Evolutionary conservation across 495 filamentous ascomycete species (phyloP), one percentile per base, ranked within the genome.

Genomic region (Penicillium canariense): DNA sequence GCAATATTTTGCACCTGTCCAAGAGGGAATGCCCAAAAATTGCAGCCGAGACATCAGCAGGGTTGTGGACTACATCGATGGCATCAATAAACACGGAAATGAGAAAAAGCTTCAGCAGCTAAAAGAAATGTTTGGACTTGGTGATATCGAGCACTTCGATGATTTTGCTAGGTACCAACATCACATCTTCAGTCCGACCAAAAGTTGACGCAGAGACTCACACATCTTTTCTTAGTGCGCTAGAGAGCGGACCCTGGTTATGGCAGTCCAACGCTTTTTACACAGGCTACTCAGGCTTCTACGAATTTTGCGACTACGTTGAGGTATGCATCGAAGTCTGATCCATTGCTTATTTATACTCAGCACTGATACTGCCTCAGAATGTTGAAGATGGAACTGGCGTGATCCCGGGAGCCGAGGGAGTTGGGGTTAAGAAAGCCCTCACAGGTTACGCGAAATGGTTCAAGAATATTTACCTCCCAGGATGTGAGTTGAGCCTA

Each of bases 1-100:
- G 83, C 76, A 80, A 68, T 88, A 87, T 55, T 87, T 87, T 62
- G 66, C 68, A 4, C 84, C 84, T n/a, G 73, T 86, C 22, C 77
- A 81, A 54, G 70, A 82, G 47, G 83, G 81, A 1, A 86, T 84
- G 66, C 78, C 86, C 0, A 60, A 73, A 65, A 89, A 89, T 71
- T 89, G 86, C 71, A 82, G 76, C 57, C 62, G 53, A 7, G 85
- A 88, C 56, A 54, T 88, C 18, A 62, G 63, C 34, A 65, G 70
- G 12, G 80, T 87, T 11, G 71, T 87, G 35, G 69, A 82, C 22
- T 73, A 86, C 52, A 68, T 87, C 36, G 85, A 88, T 51, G 38
- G 53, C 1, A 52, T 81, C 3, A 66, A 82, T 26, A 55, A 55
- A 14, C 50, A 63, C 23, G 80, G 81, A n/a, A 73, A 61, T 4